Percentiles rank a stretch among this genome's conserved stretches.
These are phyloP conservation scores for Colletotrichum lini DNA, from an alignment of 2,329 filamentous ascomycete genomes.

Conservation along the genomic window DNA sequence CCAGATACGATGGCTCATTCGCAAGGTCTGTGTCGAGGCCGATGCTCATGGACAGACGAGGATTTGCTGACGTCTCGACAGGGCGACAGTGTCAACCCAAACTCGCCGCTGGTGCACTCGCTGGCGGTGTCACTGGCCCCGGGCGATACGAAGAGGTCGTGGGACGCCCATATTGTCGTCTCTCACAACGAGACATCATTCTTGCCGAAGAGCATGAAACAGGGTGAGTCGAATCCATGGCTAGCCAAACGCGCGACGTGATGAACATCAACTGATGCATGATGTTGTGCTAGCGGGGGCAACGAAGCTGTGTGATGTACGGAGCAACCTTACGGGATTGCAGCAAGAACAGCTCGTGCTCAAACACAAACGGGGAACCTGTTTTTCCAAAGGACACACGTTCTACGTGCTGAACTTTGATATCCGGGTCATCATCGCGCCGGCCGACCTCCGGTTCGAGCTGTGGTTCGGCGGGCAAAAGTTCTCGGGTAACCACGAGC, in stretches of 20 bases:
- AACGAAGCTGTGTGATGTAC: slow-evolving; percentile 56
- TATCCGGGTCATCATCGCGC: slow-evolving; percentile 68
- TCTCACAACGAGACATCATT: slow-evolving; percentile 55
- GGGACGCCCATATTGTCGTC: slow-evolving; percentile 56
- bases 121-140: slow-evolving; percentile 53
- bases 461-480: slow-evolving; percentile 59
- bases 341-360: slow-evolving; percentile 55
- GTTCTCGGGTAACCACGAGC: slow-evolving; percentile 57
- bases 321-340: slow-evolving; percentile 57
- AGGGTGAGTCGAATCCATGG: slow-evolving; percentile 49
- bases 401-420: slow-evolving; percentile 61
- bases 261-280: background rate
- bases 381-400: slow-evolving; percentile 52
- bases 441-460: slow-evolving; percentile 66
- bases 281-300: slow-evolving; percentile 50
- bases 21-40: slow-evolving; percentile 48
- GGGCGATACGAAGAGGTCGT: slow-evolving; percentile 52
- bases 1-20: slow-evolving; percentile 60
- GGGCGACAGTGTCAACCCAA: slow-evolving; percentile 57
- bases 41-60: background rate
- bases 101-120: slow-evolving; percentile 50
- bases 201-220: slow-evolving; percentile 55
- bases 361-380: slow-evolving; percentile 53
- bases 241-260: no score
- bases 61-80: background rate